Evolutionary conservation across 345 rosid species (phyloP), one percentile per base, ranked within the genome.

Genomic region (Aethionema arabicum): DNA sequence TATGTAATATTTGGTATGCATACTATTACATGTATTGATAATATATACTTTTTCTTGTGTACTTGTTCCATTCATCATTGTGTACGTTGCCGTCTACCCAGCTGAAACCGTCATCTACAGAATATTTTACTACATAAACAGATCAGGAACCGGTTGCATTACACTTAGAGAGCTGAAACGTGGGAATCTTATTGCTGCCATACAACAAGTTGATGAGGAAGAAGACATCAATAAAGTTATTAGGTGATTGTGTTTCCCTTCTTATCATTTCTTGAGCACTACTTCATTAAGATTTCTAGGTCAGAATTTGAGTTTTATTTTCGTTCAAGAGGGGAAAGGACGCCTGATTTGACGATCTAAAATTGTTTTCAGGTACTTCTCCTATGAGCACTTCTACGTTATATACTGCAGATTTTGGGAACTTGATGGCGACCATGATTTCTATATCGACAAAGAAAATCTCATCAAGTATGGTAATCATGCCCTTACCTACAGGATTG

Each of bases 21-120:
- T 53, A 5, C 62, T 14, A n/a, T 52, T 39, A 41, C 56, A 42
- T 57, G 16, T 36, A 52, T 14, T 75, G 56, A 68, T 69, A 46
- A 45, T 56, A 37, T 38, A 15, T 57, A 63, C 61, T 43, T 56
- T 60, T 53, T 29, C 65, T 6, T 50, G 59, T 50, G 59, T 44
- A 41, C 56, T 59, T 63, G 53, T 47, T 40, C 40, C 47, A 56
- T 63, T 63, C 41, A 48, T 63, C 21, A 39, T 29, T 70, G 69
- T 64, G 41, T 67, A 64, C 55, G 63, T 56, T 78, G 57, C 69
- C 54, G 41, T 65, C 59, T 71, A 55, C 47, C 63, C 95, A 93
- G 99, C 88, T 74, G 95, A 92, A 85, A 92, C 98, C 47, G 97
- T 92, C 66, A 79, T 90, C 80, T 87, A 87, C 88, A 83, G 95